Evolutionary conservation across 2,329 filamentous ascomycete species (phyloP).

Genomic region (Botryotinia narcissicola): DNA sequence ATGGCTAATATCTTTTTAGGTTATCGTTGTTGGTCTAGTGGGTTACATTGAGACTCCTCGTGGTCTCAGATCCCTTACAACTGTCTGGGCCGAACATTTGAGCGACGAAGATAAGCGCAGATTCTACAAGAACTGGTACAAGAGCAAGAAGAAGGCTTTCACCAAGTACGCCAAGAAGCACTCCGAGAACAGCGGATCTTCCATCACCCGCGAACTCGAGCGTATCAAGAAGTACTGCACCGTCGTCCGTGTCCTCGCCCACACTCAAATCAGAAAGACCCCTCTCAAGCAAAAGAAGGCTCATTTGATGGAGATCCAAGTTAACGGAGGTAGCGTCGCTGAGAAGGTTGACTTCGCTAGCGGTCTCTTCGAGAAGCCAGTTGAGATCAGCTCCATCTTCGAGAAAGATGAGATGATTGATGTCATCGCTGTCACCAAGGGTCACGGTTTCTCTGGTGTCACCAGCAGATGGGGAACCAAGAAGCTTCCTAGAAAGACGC

Average conservation of each 20-base stretch:
- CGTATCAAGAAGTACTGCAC: slow-evolving; percentile 99
- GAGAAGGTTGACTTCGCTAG: slow-evolving; percentile 97
- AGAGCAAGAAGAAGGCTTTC: slow-evolving; percentile 99
- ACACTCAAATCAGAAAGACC: slow-evolving; percentile 99
- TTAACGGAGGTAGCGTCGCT: slow-evolving; percentile 94
- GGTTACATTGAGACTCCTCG: slow-evolving; percentile 99
- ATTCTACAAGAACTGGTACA: slow-evolving; percentile 99
- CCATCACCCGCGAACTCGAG: slow-evolving; percentile 96
- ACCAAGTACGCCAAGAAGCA: slow-evolving; percentile 99
- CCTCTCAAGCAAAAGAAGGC: slow-evolving; percentile 99
- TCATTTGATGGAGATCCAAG: slow-evolving; percentile 99
- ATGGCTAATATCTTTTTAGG: slow-evolving; percentile 75
- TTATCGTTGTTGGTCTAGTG: slow-evolving; percentile 99
- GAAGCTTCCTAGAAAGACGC: slow-evolving; percentile 99
- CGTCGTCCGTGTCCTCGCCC: slow-evolving; percentile 96
- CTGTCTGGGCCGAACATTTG: slow-evolving; percentile 99
- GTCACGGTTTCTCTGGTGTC: slow-evolving; percentile 97
- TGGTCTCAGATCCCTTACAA: slow-evolving; percentile 98
- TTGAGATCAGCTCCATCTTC: slow-evolving; percentile 90
- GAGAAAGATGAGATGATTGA: slow-evolving; percentile 99
- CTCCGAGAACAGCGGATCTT: slow-evolving; percentile 86
- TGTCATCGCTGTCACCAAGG: slow-evolving; percentile 98
- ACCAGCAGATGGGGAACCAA: slow-evolving; percentile 99
- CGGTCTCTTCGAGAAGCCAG: slow-evolving; percentile 98
- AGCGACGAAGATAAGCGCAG: slow-evolving; percentile 98